Evolutionary conservation across 179 eudicot genomes (phyloP), one percentile per base, ranked within the genome.

Genomic region (Silene noctiflora): DNA sequence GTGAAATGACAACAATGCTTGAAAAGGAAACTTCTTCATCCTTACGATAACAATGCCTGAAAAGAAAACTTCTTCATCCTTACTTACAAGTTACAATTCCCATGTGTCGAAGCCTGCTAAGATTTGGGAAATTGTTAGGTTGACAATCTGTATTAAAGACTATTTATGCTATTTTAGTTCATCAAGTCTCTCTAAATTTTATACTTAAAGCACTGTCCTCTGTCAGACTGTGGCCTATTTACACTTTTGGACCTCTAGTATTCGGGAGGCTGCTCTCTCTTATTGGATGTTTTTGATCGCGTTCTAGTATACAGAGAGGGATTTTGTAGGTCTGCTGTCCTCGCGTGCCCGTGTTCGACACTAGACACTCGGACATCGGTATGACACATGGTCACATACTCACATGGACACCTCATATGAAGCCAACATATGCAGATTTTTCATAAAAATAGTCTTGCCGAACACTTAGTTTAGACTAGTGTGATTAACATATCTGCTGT

Each of bases 71-170:
- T 35, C 42, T 35, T 35, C 42, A 35, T 35, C 42, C 42, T 35
- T 35, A 33, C 35, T 4, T 33, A 35, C 42, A 35, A 35, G 42
- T 53, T 53, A 14, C 17, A 53, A 53, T 14, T 53, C 24, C 48
- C 53, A n/a, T 67, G 71, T 33, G 44, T 33, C 12, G 53, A 2
- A 69, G 72, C 58, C 72, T 69, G 72, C 58, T 39, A 42, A 69
- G 16, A 69, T 69, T 42, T 20, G 31, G 55, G 72, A 14, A 3
- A 69, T 69, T 69, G 73, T 22, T 70, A 31, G 51, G 70, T 6
- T 7, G 70, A 33, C 11, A 17, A 4, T 65, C 7, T 67, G 14
- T 35, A 67, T 67, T 31, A 67, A 33, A 19, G 44, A 20, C 10
- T 68, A 39, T 39, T 29, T 25, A 6, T 67, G 51, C 13, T 68